Evolutionary conservation across 2,329 filamentous ascomycete genomes (phyloP).

Genomic region (Cercospora zeina): DNA sequence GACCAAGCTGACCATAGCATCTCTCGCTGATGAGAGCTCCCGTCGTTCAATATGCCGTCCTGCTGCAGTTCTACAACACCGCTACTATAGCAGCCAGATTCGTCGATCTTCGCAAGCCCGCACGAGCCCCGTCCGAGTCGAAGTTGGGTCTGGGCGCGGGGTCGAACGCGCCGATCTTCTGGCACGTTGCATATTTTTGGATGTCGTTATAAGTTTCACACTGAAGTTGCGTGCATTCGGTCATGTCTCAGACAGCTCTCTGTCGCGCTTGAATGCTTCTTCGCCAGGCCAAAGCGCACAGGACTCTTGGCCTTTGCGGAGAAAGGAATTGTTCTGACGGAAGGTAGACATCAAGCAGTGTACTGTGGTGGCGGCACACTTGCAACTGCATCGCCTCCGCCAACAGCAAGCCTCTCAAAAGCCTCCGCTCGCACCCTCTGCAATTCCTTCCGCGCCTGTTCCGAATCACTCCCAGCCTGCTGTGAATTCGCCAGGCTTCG

Average conservation of each 20-base stretch:
- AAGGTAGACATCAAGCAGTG: not conserved
- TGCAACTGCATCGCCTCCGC: not conserved
- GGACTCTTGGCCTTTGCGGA: no score
- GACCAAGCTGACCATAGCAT: not conserved
- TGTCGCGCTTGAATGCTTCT: no score
- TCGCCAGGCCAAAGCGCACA: no score
- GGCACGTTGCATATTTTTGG: no score
- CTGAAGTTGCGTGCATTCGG: no score
- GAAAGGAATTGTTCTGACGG: no score
- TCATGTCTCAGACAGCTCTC: no score
- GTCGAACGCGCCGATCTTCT: not conserved
- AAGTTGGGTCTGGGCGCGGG: not conserved
- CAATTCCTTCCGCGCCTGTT: constrained; percentile 33
- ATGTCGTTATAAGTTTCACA: not conserved
- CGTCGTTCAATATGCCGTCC: not conserved
- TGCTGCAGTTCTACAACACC: not conserved
- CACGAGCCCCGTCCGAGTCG: not conserved
- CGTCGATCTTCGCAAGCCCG: not conserved
- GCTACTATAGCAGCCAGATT: not conserved
- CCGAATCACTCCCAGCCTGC: constrained; percentile 27
- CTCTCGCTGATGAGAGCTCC: not conserved
- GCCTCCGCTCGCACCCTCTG: constrained; percentile 38
- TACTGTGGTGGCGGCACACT: constrained; percentile 20
- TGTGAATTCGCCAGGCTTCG: constrained; percentile 47
- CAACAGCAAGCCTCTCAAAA: constrained; percentile 32